Conservation (phyloP, 768 basidiomycete species). For the Boletus rubroflammeus region DNA sequence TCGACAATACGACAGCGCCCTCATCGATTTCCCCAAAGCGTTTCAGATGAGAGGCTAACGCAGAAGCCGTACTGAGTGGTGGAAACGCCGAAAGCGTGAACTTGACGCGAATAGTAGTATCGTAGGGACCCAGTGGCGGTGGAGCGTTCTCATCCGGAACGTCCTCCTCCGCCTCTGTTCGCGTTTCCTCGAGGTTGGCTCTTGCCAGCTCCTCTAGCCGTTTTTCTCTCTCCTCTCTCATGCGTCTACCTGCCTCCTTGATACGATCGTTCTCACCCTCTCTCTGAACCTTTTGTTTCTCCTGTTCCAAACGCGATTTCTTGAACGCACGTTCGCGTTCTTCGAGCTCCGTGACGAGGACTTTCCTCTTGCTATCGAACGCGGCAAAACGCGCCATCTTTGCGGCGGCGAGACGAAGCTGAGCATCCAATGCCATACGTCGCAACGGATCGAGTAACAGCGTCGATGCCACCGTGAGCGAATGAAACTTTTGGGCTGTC, state of each 20-base stretch:
- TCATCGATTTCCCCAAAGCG: slow-evolving; percentile 64
- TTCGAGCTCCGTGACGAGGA: slow-evolving; percentile 73
- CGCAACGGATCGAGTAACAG: slow-evolving; percentile 77
- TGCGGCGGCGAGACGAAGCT: slow-evolving; percentile 66
- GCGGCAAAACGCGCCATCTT: slow-evolving; percentile 64
- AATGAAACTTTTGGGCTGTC: slow-evolving; percentile 75
- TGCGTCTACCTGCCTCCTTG: slow-evolving; percentile 66
- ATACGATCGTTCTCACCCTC: slow-evolving; percentile 67
- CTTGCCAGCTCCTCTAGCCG: slow-evolving; percentile 45
- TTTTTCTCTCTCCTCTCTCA: slow-evolving; percentile 65
- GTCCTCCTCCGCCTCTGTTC: slow-evolving; percentile 30
- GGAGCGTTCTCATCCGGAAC: slow-evolving; percentile 46
- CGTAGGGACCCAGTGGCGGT: slow-evolving; percentile 59
- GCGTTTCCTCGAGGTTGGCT: slow-evolving; percentile 24
- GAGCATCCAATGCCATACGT: slow-evolving; percentile 75
- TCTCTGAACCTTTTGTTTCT: slow-evolving; percentile 50
- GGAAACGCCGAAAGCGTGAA: slow-evolving; percentile 56
- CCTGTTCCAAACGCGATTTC: slow-evolving; percentile 61
- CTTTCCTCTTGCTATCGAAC: slow-evolving; percentile 72
- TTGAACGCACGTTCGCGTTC: slow-evolving; percentile 75
- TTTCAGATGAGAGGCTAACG: slow-evolving; percentile 41
- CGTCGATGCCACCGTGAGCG: slow-evolving; percentile 77
- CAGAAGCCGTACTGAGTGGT: slow-evolving; percentile 16
- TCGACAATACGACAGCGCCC: slow-evolving; percentile 61
- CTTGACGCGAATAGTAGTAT: slow-evolving; percentile 75